Evolutionary conservation across 2,329 filamentous ascomycete genomes (phyloP).

Genomic region (Phaeomoniella chlamydospora): DNA sequence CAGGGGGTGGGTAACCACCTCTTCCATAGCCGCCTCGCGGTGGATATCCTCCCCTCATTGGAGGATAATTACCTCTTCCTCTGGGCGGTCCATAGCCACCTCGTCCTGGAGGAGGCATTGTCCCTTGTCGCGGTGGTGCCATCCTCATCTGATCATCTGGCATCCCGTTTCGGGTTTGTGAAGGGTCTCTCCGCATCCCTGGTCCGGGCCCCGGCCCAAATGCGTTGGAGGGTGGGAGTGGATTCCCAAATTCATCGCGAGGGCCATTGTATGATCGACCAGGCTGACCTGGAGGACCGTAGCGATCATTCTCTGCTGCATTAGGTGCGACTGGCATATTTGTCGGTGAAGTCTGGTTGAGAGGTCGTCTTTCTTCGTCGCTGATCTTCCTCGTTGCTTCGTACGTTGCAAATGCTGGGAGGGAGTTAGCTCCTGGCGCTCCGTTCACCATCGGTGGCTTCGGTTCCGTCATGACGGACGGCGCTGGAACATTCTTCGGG

Average conservation of each 20-base stretch:
- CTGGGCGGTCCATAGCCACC: conserved; percentile 32
- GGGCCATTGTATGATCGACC: conserved; percentile 17
- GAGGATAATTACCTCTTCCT: conserved; percentile 41
- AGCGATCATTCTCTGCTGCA: conserved; percentile 11
- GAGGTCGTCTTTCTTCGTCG: conserved; percentile 22
- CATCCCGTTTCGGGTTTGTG: conserved; percentile 21
- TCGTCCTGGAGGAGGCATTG: conserved; percentile 11
- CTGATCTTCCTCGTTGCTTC: conserved; percentile 18
- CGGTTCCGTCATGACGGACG: conserved; percentile 36
- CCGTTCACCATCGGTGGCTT: conserved; percentile 45
- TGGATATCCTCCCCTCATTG: conserved; percentile 3
- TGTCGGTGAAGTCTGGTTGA: conserved; percentile 19
- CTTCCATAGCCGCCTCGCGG: conserved; percentile 28
- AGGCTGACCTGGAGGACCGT: conserved; percentile 15
- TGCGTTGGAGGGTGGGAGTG: conserved; percentile 18
- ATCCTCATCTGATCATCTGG: conserved; percentile 31
- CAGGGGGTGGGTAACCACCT: conserved; percentile 18
- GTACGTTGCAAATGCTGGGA: conserved; percentile 32
- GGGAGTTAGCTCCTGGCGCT: conserved; percentile 35
- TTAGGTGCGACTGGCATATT: conserved; percentile 11
- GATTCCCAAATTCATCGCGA: conserved; percentile 24
- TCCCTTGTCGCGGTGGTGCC: conserved; percentile 20
- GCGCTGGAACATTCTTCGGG: conserved; percentile 20
- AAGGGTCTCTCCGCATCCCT: conserved; percentile 23
- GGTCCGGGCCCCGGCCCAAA: conserved; percentile 12